phyloP scores from a whole-genome alignment of 148 eudicot genomes.

The Rhododendron williamsianum region DNA sequence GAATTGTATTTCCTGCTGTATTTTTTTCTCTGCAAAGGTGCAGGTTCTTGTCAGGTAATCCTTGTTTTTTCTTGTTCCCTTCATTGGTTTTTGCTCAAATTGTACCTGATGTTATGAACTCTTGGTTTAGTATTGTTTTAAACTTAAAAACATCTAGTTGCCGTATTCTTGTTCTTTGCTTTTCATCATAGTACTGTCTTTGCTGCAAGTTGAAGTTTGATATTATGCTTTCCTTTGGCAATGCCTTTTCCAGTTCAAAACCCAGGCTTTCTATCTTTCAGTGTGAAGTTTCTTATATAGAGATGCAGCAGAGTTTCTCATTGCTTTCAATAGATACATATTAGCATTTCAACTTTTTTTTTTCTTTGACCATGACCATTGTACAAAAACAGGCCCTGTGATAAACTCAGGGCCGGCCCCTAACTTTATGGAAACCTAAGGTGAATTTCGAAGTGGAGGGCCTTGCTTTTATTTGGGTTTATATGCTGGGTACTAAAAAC shows the following conservation, averaged over 20 bases:
- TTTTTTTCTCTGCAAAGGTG: conserved; percentile 26
- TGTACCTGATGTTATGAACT: conserved; percentile 18
- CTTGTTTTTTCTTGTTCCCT: background rate
- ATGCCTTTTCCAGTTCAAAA: background rate
- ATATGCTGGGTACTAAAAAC: background rate
- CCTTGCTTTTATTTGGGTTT: background rate
- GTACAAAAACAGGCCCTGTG: background rate
- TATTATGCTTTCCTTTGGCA: background rate
- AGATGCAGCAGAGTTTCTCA: background rate
- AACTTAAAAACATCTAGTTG: conserved; percentile 16
- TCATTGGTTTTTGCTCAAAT: conserved; percentile 5
- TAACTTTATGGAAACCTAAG: background rate
- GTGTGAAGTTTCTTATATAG: background rate
- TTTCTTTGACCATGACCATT: background rate
- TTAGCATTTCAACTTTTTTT: background rate
- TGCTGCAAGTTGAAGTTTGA: conserved; percentile 4
- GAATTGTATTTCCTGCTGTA: conserved; percentile 24
- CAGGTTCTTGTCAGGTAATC: background rate
- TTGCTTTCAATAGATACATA: background rate
- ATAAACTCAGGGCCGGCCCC: background rate
- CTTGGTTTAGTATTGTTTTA: conserved; percentile 27
- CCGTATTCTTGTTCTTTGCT: too few relatives aligned
- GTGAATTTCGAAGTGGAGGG: background rate
- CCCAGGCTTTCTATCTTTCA: background rate
- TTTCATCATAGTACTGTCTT: background rate